These are phyloP conservation scores for Neurospora hispaniola DNA, from an alignment of 495 filamentous ascomycete species.

Conservation along the genomic window DNA sequence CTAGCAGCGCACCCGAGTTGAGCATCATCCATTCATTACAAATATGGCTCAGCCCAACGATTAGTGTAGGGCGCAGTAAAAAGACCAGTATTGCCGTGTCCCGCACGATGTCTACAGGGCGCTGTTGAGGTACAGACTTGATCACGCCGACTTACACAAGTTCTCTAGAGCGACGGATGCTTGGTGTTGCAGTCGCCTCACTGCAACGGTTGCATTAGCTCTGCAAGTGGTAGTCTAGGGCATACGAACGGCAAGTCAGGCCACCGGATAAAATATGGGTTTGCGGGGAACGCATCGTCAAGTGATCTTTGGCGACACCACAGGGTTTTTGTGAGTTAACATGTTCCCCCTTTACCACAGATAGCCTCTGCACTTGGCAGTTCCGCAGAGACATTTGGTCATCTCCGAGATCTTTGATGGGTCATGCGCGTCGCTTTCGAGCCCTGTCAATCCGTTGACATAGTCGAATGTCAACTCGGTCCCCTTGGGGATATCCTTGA, in stretches of 20 bases:
- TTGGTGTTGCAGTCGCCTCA: not conserved
- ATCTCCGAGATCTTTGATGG: conserved; percentile 33
- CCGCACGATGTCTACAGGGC: not conserved
- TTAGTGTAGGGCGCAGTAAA: not conserved
- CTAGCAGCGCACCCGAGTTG: not conserved
- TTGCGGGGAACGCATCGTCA: not conserved
- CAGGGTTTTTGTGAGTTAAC: not conserved
- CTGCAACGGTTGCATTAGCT: not conserved
- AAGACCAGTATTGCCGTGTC: not conserved
- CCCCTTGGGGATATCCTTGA: conserved; percentile 51
- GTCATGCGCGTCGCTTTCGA: conserved; percentile 39
- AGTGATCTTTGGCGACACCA: not conserved
- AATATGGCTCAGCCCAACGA: not conserved
- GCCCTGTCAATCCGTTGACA: conserved; percentile 42
- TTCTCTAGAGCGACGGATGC: not conserved
- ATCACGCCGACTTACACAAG: not conserved
- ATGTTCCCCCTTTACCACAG: conserved; percentile 42
- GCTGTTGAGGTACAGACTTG: not conserved
- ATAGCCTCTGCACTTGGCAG: conserved; percentile 53
- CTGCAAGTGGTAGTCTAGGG: not conserved
- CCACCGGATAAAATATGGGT: not conserved
- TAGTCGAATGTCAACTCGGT: conserved; percentile 89
- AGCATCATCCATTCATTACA: not conserved
- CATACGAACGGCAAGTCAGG: not conserved
- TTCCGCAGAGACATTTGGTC: conserved; percentile 59